Evolutionary conservation across 192 early-diverging fungal genomes (phyloP), one percentile per base, ranked within the genome.

Genomic region (Coemansia sp.): DNA sequence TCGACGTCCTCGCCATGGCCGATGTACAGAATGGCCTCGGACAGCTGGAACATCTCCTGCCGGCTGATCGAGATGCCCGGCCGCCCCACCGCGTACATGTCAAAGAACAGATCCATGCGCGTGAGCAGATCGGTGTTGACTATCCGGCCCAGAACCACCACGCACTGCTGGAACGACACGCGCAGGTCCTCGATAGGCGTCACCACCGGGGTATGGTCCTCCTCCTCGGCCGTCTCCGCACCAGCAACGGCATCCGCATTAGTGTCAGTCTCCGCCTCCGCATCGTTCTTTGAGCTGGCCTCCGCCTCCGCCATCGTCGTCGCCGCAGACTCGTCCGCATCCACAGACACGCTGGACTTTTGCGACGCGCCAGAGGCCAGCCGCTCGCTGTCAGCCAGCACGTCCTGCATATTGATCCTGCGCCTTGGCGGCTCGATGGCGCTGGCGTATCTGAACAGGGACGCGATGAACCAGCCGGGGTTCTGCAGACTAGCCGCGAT

Each of bases 21-120:
- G 21, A 98, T 82, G 68, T 93, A 97, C 62, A 94, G 84, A 6
- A 98, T 71, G 44, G 89, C 89, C 79, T 97, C 95, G 1, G 92
- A 92, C 59, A 97, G 81, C 47, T 89, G 87, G 64, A 95, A 88
- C 41, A 95, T 86, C 61, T 98, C 92, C 41, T 92, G 86, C 40
- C 92, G 88, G 39, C 67, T 87, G 52, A 97, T 75, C 12, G 81
- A 70, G 0, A 32, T 32, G 1, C 86, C 89, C 56, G 91, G 85
- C 39, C 79, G 74, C 64, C 93, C 85, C 23, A 80, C 65, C 69
- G 93, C 92, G 68, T 94, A 93, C 62, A 96, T 73, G 16, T 88
- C 84, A 69, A 95, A 98, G 66, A 97, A 96, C 40, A 92, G 73
- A 32, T 88, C 86, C 70, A 95, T 89, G 1, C 87, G 87, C 1